These are phyloP conservation scores for Canavalia ensiformis DNA, from an alignment of 306 rosid genomes.

Conservation along the genomic window DNA sequence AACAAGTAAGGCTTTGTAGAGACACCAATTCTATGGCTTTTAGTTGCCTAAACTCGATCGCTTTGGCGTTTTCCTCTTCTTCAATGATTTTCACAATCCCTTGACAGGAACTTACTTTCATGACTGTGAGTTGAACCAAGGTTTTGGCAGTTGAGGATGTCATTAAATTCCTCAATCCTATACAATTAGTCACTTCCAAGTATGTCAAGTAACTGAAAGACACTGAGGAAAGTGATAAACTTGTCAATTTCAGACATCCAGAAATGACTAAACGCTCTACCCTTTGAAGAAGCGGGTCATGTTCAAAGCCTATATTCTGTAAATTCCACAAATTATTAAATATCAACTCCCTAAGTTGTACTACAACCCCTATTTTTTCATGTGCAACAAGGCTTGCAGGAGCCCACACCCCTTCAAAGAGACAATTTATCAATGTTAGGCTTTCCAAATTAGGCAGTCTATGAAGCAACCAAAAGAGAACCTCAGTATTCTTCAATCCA, in stretches of 20 bases:
- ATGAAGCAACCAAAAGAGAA: constrained; percentile 30
- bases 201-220: constrained; percentile 16
- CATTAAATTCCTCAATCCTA: not conserved
- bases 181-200: constrained; percentile 29
- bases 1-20: constrained; percentile 7
- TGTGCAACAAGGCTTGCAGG: not conserved
- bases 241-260: not conserved
- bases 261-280: not conserved
- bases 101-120: constrained; percentile 4
- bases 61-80: constrained; percentile 5
- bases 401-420: not conserved
- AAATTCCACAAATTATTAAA: not conserved
- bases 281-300: constrained; percentile 28
- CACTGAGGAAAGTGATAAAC: not conserved
- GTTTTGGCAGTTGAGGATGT: constrained; percentile 33
- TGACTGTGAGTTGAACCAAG: constrained; percentile 20
- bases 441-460: constrained; percentile 38
- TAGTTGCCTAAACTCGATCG: constrained; percentile 26
- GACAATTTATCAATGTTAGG: not conserved
- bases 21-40: constrained; percentile 3
- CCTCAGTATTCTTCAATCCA: not conserved
- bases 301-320: constrained; percentile 11
- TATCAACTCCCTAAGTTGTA: constrained; percentile 5
- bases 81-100: not conserved
- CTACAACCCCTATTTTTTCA: constrained; percentile 24